These are phyloP conservation scores for Nicotiana undulata DNA, from an alignment of 257 asterid species.

Conservation along the genomic window DNA sequence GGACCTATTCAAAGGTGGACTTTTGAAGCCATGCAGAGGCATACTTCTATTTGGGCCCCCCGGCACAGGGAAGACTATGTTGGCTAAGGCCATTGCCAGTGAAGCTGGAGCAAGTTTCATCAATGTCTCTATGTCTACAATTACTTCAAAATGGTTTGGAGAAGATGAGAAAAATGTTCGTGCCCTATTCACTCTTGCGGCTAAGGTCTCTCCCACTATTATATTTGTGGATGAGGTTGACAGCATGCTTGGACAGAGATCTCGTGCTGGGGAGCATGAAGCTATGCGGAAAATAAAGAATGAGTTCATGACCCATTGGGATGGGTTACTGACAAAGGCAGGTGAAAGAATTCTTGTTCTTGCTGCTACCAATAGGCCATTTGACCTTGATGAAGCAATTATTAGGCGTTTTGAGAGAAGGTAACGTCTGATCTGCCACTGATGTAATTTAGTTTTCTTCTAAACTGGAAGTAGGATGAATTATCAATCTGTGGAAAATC, in stretches of 20 bases:
- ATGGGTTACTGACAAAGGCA: constrained; percentile 61
- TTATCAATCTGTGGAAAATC: neutral
- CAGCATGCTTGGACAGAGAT: constrained; percentile 84
- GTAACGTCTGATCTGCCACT: constrained; percentile 17
- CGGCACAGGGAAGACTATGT: constrained; percentile 87
- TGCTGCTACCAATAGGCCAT: constrained; percentile 88
- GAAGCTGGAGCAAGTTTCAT: constrained; percentile 93
- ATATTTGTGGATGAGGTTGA: constrained; percentile 91
- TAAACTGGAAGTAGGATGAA: neutral
- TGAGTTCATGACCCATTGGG: constrained; percentile 94
- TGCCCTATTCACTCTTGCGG: constrained; percentile 76
- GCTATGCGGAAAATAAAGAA: constrained; percentile 88
- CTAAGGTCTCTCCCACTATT: constrained; percentile 86
- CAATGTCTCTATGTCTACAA: constrained; percentile 74
- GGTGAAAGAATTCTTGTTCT: constrained; percentile 83
- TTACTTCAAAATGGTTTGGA: constrained; percentile 90
- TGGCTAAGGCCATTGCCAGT: constrained; percentile 85
- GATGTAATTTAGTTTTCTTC: neutral
- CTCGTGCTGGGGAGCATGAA: constrained; percentile 79
- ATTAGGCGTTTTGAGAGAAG: constrained; percentile 88
- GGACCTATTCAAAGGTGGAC: constrained; percentile 81
- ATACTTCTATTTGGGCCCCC: constrained; percentile 87
- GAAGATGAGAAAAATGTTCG: constrained; percentile 90
- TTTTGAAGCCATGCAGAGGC: constrained; percentile 84
- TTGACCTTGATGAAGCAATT: constrained; percentile 91